Percentiles rank a stretch among this genome's conserved stretches.
phyloP scores from a whole-genome alignment of 768 basidiomycete species.

The Peribolospora kevripleyi region DNA sequence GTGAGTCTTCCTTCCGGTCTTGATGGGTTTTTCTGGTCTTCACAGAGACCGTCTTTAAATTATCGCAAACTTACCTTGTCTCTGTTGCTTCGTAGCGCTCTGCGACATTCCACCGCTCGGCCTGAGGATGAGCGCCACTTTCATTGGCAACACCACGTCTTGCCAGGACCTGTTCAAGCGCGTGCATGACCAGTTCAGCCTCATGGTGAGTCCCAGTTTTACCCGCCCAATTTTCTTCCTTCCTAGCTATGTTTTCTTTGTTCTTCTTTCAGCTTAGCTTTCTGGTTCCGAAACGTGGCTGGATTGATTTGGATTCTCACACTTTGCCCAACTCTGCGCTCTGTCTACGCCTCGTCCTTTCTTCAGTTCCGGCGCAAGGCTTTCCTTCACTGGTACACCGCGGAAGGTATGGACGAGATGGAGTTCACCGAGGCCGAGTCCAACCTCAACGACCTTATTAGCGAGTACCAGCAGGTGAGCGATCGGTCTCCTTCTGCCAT shows the following conservation, averaged over 20 bases:
- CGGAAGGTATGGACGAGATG: constrained; percentile 93
- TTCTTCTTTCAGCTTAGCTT: too few relatives aligned
- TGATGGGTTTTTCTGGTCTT: too few relatives aligned
- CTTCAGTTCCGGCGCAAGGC: constrained; percentile 42
- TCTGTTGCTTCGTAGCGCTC: not conserved
- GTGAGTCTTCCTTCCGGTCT: constrained; percentile 12
- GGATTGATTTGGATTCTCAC: too few relatives aligned
- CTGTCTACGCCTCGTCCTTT: too few relatives aligned
- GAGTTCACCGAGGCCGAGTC: constrained; percentile 97
- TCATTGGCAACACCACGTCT: constrained; percentile 25
- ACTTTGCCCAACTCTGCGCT: too few relatives aligned
- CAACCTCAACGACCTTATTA: constrained; percentile 96
- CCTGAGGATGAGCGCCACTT: constrained; percentile 22
- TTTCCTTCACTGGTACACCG: constrained; percentile 75
- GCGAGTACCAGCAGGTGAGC: constrained; percentile 63
- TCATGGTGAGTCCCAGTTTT: constrained; percentile 25
- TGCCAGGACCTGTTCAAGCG: constrained; percentile 71
- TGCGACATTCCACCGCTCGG: constrained; percentile 20
- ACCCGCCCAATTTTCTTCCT: too few relatives aligned
- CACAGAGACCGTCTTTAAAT: too few relatives aligned
- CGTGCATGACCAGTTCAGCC: constrained; percentile 40
- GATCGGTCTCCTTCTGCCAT: too few relatives aligned
- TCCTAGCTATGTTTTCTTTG: too few relatives aligned
- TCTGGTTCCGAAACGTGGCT: too few relatives aligned
- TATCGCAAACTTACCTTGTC: not conserved